phyloP scores from a whole-genome alignment of 192 early-diverging fungal species.

The Jimgerdemannia lactiflua region DNA sequence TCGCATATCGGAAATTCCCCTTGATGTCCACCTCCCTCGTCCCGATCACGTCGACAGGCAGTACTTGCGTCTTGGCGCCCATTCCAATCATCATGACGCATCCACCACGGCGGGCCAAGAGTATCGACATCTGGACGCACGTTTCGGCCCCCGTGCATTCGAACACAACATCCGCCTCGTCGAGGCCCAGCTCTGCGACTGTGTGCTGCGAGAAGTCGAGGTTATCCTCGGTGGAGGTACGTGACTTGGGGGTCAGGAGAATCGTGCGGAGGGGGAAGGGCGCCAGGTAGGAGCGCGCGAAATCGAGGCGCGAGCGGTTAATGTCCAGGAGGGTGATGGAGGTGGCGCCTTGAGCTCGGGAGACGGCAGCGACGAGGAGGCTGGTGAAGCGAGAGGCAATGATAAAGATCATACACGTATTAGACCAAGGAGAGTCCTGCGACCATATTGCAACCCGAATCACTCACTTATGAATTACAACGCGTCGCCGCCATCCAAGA shows the following conservation, averaged over 20 bases:
- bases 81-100: constrained; percentile 25
- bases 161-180: constrained; percentile 19
- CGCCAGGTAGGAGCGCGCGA: constrained; percentile 24
- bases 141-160: constrained; percentile 30
- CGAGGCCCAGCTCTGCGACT: not conserved
- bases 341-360: constrained; percentile 23
- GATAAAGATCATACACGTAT: not conserved
- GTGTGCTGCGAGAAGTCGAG: not conserved
- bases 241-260: not conserved
- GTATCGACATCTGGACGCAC: constrained; percentile 21
- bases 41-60: constrained; percentile 20
- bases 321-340: constrained; percentile 29
- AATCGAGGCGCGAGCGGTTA: constrained; percentile 18
- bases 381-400: not conserved
- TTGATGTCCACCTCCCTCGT: constrained; percentile 22
- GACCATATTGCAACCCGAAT: too few relatives aligned
- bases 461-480: not conserved
- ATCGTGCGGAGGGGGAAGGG: not conserved
- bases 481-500: not conserved
- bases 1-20: constrained; percentile 26
- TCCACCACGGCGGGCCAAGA: constrained; percentile 18
- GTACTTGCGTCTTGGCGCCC: constrained; percentile 6
- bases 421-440: too few relatives aligned
- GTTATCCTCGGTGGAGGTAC: not conserved
- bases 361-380: constrained; percentile 20